Conservation (phyloP, 1,139 yeast genomes). For the Zhuliangozyma blackwelliae region DNA sequence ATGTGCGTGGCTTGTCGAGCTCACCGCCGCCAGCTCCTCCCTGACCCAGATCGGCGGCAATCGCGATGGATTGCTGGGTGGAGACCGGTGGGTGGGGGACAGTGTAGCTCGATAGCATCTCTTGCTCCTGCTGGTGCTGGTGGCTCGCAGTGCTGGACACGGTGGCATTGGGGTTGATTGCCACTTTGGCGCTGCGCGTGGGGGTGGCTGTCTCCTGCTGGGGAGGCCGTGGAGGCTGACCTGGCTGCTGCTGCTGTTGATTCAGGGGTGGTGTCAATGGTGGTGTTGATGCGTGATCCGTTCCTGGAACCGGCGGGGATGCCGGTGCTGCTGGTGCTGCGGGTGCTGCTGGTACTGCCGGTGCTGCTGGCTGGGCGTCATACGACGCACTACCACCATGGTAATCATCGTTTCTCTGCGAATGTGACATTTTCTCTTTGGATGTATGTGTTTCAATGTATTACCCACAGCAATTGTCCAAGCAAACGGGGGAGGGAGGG, state of each 20-base stretch:
- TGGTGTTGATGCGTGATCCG: neutral
- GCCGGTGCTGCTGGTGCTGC: neutral
- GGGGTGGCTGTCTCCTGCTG: conserved; percentile 1
- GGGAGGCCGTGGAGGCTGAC: too few relatives aligned
- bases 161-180: conserved; percentile 13
- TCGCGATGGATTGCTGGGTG: conserved; percentile 31
- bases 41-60: conserved; percentile 14
- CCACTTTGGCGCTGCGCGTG: conserved; percentile 2
- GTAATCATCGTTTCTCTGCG: too few relatives aligned
- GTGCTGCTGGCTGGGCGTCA: too few relatives aligned
- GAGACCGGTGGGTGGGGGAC: conserved; percentile 44
- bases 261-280: neutral
- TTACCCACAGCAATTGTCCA: too few relatives aligned
- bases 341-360: neutral
- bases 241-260: conserved; percentile 1
- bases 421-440: too few relatives aligned
- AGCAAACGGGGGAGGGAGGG: too few relatives aligned
- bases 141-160: conserved; percentile 38
- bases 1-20: conserved; percentile 45
- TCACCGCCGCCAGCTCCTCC: conserved; percentile 5
- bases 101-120: conserved; percentile 35
- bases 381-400: too few relatives aligned
- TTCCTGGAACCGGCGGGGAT: neutral
- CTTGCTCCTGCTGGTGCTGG: conserved; percentile 46
- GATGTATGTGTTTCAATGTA: too few relatives aligned